These are phyloP conservation scores for Penicillium arizonense DNA, from an alignment of 495 filamentous ascomycete genomes.

Conservation along the genomic window DNA sequence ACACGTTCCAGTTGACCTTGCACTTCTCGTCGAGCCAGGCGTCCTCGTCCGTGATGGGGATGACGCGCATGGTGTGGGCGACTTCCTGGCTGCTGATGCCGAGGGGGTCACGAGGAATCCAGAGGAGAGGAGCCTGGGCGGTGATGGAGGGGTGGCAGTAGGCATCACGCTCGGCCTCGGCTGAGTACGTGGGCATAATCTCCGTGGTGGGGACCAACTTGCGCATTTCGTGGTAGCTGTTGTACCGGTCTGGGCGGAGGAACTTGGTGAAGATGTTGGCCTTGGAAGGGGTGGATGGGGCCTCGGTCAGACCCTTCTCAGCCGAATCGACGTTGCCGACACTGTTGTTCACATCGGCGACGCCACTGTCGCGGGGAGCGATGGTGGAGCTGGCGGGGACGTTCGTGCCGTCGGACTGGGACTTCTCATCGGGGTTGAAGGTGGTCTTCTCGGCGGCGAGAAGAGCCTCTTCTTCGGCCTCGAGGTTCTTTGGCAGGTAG, in stretches of 20 bases:
- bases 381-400: slow-evolving; percentile 17
- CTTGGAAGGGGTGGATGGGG: slow-evolving; percentile 35
- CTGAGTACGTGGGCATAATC: slow-evolving; percentile 50
- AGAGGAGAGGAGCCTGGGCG: slow-evolving; percentile 66
- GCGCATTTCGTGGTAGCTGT: slow-evolving; percentile 69
- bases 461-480: slow-evolving; percentile 63
- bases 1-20: slow-evolving; percentile 71
- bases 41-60: slow-evolving; percentile 81
- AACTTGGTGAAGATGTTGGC: slow-evolving; percentile 65
- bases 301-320: slow-evolving; percentile 33
- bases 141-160: slow-evolving; percentile 76
- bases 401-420: slow-evolving; percentile 21
- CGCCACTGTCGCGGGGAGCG: slow-evolving; percentile 10
- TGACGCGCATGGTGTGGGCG: slow-evolving; percentile 64
- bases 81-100: slow-evolving; percentile 80
- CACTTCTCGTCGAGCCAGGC: slow-evolving; percentile 79
- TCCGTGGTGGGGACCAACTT: slow-evolving; percentile 63
- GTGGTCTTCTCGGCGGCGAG: slow-evolving; percentile 42
- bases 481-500: slow-evolving; percentile 70
- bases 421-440: slow-evolving; percentile 21
- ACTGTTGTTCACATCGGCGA: slow-evolving; percentile 28
- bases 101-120: slow-evolving; percentile 76
- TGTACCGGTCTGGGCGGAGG: slow-evolving; percentile 74
- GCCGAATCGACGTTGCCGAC: slow-evolving; percentile 32
- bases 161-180: slow-evolving; percentile 62